Conservation (phyloP, 2,329 filamentous ascomycete species). For the Fusarium tupiense region DNA sequence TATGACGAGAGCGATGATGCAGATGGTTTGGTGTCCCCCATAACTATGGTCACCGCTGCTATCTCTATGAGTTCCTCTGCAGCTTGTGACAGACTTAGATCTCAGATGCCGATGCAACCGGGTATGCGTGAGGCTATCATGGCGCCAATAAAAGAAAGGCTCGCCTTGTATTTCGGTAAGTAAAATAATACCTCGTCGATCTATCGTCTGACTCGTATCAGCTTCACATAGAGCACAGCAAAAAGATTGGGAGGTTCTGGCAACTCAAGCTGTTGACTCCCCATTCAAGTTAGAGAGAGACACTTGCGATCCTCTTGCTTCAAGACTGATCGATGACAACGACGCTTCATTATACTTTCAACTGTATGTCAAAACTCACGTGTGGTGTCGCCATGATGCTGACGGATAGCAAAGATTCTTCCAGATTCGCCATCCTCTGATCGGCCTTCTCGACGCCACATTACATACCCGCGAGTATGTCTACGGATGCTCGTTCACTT, state of each 20-base stretch:
- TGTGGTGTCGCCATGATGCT: accelerated
- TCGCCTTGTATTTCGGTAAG: slow-evolving; percentile 9
- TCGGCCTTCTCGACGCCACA: slow-evolving; percentile 5
- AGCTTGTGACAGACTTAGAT: slow-evolving; percentile 4
- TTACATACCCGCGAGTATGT: slow-evolving; percentile 11
- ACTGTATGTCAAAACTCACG: background rate
- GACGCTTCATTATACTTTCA: slow-evolving; percentile 16
- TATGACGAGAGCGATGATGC: background rate
- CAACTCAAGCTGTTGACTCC: slow-evolving; percentile 4
- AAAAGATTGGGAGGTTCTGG: slow-evolving; percentile 11
- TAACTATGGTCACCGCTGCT: slow-evolving; percentile 1
- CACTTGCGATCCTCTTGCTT: slow-evolving; percentile 9
- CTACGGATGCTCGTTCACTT: slow-evolving; percentile 5
- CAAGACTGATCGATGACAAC: slow-evolving; percentile 1
- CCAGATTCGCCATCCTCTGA: slow-evolving; percentile 6
- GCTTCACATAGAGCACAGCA: slow-evolving; percentile 6
- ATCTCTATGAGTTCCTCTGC: slow-evolving; percentile 1
- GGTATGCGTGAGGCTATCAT: slow-evolving; percentile 15
- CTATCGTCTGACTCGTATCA: background rate
- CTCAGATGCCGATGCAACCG: slow-evolving; percentile 14
- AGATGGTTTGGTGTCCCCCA: background rate
- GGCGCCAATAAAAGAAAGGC: slow-evolving; percentile 15
- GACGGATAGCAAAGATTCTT: background rate
- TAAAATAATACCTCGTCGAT: accelerated
- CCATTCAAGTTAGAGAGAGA: slow-evolving; percentile 14